A percentile compares a stretch with the other conserved stretches of the same genome.
Conservation (phyloP, 352 stramenopile species). For the Saprolegnia diclina region DNA sequence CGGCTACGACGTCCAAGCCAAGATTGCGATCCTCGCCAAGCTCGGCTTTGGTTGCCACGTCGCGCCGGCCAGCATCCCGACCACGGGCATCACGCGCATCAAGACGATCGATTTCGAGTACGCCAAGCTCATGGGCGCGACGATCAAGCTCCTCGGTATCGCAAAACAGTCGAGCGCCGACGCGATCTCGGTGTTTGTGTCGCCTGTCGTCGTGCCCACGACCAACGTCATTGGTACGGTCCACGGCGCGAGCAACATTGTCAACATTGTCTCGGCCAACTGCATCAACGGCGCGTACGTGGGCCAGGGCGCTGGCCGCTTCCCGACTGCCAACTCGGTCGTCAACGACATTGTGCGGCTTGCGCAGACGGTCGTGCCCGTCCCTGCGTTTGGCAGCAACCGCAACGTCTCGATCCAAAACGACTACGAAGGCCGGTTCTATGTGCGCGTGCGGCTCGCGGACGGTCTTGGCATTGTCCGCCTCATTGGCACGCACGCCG, state of each 20-base stretch:
- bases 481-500: slow-evolving; percentile 90
- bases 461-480: slow-evolving; percentile 93
- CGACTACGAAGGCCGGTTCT: slow-evolving; percentile 92
- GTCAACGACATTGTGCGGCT: slow-evolving; percentile 94
- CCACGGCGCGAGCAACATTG: slow-evolving; percentile 87
- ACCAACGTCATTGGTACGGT: slow-evolving; percentile 87
- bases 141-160: slow-evolving; percentile 94
- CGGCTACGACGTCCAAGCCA: slow-evolving; percentile 93
- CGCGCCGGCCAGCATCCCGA: slow-evolving; percentile 82
- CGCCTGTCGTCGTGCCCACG: slow-evolving; percentile 86
- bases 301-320: slow-evolving; percentile 90
- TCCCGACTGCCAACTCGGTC: slow-evolving; percentile 94
- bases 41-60: slow-evolving; percentile 91
- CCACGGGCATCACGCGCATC: slow-evolving; percentile 90
- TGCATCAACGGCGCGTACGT: slow-evolving; percentile 87
- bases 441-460: slow-evolving; percentile 91
- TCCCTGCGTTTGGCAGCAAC: slow-evolving; percentile 79
- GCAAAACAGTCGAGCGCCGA: slow-evolving; percentile 66
- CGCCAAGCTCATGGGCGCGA: slow-evolving; percentile 92
- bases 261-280: slow-evolving; percentile 87
- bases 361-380: slow-evolving; percentile 74
- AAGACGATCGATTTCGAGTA: slow-evolving; percentile 93
- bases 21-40: slow-evolving; percentile 94
- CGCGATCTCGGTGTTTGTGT: slow-evolving; percentile 91
- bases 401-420: slow-evolving; percentile 63